These are phyloP conservation scores for Calonectria honghensis DNA, from an alignment of 2,329 filamentous ascomycete species.

Conservation along the genomic window DNA sequence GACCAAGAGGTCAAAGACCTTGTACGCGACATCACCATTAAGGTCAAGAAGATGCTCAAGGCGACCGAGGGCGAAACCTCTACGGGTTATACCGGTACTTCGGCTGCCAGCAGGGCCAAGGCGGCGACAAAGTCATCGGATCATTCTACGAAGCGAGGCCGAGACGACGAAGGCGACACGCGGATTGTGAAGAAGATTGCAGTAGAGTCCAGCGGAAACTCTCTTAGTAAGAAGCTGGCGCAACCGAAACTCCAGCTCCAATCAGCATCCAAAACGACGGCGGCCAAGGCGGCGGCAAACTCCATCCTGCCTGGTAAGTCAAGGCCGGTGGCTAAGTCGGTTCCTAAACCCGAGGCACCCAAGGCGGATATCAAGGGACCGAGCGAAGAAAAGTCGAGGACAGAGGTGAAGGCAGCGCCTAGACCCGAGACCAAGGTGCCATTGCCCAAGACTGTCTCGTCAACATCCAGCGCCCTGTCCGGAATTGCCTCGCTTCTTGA, in stretches of 20 bases:
- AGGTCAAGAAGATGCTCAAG: conserved; percentile 65
- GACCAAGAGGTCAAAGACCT: conserved; percentile 78
- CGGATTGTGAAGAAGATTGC: conserved; percentile 66
- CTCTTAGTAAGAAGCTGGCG: conserved; percentile 64
- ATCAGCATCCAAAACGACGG: conserved; percentile 55
- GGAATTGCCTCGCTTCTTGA: conserved; percentile 74
- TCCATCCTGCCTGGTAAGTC: conserved; percentile 70
- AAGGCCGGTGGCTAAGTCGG: conserved; percentile 65
- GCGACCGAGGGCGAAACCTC: conserved; percentile 58
- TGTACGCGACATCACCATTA: conserved; percentile 73
- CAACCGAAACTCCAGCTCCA: conserved; percentile 60
- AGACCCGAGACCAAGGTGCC: conserved; percentile 57
- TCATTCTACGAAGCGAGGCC: conserved; percentile 59
- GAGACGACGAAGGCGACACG: conserved; percentile 64
- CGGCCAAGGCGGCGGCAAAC: conserved; percentile 57
- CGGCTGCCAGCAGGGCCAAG: conserved; percentile 62
- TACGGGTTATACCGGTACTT: conserved; percentile 64
- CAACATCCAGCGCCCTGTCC: conserved; percentile 63
- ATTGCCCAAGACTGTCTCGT: conserved; percentile 57
- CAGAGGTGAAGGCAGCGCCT: conserved; percentile 51
- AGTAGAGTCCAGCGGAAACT: conserved; percentile 61
- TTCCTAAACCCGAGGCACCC: conserved; percentile 59
- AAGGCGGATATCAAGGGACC: conserved; percentile 54
- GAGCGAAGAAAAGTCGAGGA: conserved; percentile 58
- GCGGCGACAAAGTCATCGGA: conserved; percentile 57